A percentile compares a stretch with the other conserved stretches of the same genome.
Conservation (phyloP, 164 flowering plant species). For the Annona squamosa region DNA sequence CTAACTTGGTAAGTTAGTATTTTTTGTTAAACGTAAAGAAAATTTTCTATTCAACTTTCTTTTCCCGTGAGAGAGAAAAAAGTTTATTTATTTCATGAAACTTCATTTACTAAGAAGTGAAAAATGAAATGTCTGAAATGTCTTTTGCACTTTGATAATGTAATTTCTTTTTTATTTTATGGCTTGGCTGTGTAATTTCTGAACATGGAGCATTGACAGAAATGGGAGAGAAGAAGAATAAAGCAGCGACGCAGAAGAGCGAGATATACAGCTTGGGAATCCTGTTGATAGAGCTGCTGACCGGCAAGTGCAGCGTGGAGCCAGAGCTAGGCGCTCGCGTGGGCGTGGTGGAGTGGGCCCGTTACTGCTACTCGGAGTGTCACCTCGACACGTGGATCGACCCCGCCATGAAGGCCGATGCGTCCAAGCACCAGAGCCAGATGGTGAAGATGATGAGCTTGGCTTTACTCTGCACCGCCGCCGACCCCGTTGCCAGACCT, state of each 20-base stretch:
- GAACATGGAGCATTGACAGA: slow-evolving; percentile 28
- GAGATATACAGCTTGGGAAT: slow-evolving; percentile 68
- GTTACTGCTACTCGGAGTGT: slow-evolving; percentile 70
- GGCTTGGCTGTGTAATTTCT: too few relatives aligned
- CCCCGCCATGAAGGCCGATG: slow-evolving; percentile 28
- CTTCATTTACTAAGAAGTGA: too few relatives aligned
- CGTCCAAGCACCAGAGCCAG: slow-evolving; percentile 31
- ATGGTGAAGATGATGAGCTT: slow-evolving; percentile 59
- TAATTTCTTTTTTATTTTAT: neutral
- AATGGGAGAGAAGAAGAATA: slow-evolving; percentile 27
- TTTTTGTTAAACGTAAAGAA: too few relatives aligned
- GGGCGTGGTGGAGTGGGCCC: slow-evolving; percentile 69
- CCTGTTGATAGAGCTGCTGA: slow-evolving; percentile 57
- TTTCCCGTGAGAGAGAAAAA: too few relatives aligned
- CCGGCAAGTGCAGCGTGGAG: slow-evolving; percentile 52
- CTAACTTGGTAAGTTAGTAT: too few relatives aligned
- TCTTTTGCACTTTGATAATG: neutral
- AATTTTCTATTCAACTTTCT: too few relatives aligned
- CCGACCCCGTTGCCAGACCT: slow-evolving; percentile 61
- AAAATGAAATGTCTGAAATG: neutral
- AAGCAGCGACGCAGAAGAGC: slow-evolving; percentile 37
- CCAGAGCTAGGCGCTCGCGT: slow-evolving; percentile 39
- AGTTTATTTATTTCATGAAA: too few relatives aligned
- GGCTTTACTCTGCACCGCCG: slow-evolving; percentile 62
- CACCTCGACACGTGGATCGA: slow-evolving; percentile 73